Conservation (phyloP, 192 early-diverging fungal genomes). For the Phycomyces blakesleeanus region DNA sequence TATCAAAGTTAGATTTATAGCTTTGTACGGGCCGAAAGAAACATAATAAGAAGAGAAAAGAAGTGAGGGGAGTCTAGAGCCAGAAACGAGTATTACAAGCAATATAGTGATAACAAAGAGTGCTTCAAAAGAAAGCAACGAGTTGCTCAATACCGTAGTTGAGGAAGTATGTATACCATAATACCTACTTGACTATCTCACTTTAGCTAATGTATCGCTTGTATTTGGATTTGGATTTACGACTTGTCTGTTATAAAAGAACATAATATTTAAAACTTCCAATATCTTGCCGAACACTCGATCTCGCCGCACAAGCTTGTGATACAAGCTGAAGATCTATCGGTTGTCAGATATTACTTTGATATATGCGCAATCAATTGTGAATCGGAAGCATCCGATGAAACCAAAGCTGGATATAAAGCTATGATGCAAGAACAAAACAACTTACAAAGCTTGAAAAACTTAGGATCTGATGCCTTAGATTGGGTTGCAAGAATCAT, state of each 20-base stretch:
- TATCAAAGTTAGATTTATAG: too few species aligned
- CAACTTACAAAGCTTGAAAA: background rate
- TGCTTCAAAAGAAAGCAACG: too few species aligned
- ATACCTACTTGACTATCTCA: constrained; percentile 1
- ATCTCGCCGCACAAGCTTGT: constrained; percentile 1
- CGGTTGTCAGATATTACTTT: background rate
- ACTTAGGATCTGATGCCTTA: constrained; percentile 1
- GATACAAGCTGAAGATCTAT: constrained; percentile 6
- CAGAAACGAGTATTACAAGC: too few species aligned
- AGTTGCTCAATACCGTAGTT: background rate
- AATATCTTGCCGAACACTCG: background rate
- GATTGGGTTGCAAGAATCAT: background rate
- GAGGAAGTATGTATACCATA: background rate
- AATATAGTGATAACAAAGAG: too few species aligned
- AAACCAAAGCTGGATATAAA: constrained; percentile 3
- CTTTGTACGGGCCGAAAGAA: too few species aligned
- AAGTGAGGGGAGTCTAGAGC: too few species aligned
- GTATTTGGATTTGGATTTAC: background rate
- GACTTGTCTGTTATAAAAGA: constrained; percentile 2
- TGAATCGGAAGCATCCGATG: background rate
- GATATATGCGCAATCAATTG: constrained; percentile 1
- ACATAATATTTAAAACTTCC: background rate
- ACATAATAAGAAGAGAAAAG: too few species aligned
- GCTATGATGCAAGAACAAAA: constrained; percentile 7
- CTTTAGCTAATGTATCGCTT: background rate